Conservation (phyloP, 2,329 filamentous ascomycete genomes). For the Penicillium sumatraense region DNA sequence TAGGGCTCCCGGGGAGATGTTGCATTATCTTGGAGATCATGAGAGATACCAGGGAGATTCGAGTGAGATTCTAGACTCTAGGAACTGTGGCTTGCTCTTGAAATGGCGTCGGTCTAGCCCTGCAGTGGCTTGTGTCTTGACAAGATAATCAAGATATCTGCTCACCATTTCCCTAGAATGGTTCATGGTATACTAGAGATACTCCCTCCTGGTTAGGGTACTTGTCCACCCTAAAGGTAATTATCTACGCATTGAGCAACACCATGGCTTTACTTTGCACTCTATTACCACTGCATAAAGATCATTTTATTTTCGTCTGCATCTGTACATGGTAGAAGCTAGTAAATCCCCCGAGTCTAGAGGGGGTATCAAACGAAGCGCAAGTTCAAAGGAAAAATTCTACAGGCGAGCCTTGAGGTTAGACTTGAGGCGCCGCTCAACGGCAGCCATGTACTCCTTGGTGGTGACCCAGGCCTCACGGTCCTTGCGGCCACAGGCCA, state of each 20-base stretch:
- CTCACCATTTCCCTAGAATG: too few relatives aligned
- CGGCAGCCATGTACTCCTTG: conserved; percentile 85
- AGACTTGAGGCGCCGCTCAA: conserved; percentile 85
- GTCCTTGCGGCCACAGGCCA: conserved; percentile 86
- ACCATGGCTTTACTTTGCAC: too few relatives aligned
- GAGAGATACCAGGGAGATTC: too few relatives aligned
- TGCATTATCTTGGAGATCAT: background rate
- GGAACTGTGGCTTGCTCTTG: background rate
- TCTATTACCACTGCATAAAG: too few relatives aligned
- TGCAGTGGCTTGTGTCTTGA: background rate
- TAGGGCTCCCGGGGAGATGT: background rate
- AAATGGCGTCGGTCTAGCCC: background rate
- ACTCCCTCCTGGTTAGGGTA: too few relatives aligned
- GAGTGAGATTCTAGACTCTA: too few relatives aligned
- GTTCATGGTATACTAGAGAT: too few relatives aligned
- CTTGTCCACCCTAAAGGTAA: too few relatives aligned
- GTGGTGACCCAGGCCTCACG: conserved; percentile 89
- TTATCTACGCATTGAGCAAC: too few relatives aligned
- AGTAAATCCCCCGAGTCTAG: conserved; percentile 18
- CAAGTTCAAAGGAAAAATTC: conserved; percentile 19
- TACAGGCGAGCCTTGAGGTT: conserved; percentile 57
- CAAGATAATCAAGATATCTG: too few relatives aligned
- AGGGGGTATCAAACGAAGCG: conserved; percentile 20
- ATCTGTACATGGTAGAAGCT: conserved; percentile 22
- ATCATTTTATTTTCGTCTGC: conserved; percentile 18